Base-by-base conservation (phyloP, 106 monocot genomes). In the Hemerocallis citrina region DNA sequence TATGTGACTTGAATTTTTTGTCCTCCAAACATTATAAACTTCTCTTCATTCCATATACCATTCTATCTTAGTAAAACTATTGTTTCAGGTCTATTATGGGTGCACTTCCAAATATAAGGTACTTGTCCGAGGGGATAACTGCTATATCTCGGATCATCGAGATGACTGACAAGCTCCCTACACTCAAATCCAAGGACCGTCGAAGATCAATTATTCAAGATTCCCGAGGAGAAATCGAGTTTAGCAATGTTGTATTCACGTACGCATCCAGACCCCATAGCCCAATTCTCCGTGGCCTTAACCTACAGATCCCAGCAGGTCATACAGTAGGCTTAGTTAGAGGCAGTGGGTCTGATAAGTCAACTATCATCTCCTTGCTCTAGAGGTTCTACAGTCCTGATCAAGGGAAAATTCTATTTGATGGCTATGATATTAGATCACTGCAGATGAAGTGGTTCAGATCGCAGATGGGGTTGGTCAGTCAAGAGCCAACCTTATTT, bases 331-430 rank as follows among this genome's bases (percentile, higher is more conserved):
- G 57, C 5, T 36, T 79, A 10, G 74, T 79, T 12, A 74, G 79
- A 10, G 55, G 74, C 12, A 79, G 79, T 25, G 79, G 79, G 13
- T 74, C 74, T 0, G 74, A 74, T 5, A 79, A 79, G 35, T 79
- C 79, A 2, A 79, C 79, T 9, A 28, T 69, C 6, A 69, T 79
- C 11, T 48, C 79, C 0, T 36, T 79, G 59, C 57, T 79, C 6
- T 43, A 79, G 27, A 64, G 69, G 59, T 79, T 79, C 64, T 79
- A 79, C 42, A 29, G 54, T 27, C 79, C 79, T 7, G 29, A 56
- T 7, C n/a, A 34, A 9, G 79, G 79, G 7, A 28, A 31, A 38
- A 65, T 79, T 37, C 45, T 69, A 6, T 13, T 79, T 34, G 79
- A 79, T 57, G 79, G 73, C 2, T 12, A 31, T 1, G 69, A 72